These are phyloP conservation scores for Rhizopogon vinicolor DNA, from an alignment of 768 basidiomycete genomes.

Conservation along the genomic window DNA sequence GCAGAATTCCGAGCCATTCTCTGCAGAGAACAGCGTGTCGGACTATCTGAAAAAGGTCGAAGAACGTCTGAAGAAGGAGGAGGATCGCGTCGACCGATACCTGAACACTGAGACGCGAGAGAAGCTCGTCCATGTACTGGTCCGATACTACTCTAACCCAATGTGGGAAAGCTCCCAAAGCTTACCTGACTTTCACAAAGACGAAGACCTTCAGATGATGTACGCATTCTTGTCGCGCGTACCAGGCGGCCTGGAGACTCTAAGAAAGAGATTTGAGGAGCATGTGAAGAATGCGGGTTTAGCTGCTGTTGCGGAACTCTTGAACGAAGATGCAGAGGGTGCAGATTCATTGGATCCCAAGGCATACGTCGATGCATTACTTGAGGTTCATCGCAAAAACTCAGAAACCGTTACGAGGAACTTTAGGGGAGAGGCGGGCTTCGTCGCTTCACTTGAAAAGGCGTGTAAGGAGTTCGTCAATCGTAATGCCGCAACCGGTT, in stretches of 20 bases:
- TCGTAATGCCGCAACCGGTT: conserved; percentile 82
- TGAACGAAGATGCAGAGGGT: conserved; percentile 47
- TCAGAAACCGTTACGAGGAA: conserved; percentile 82
- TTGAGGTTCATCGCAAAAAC: conserved; percentile 92
- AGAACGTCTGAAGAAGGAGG: conserved; percentile 88
- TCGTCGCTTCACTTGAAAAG: conserved; percentile 90
- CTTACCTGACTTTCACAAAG: conserved; percentile 88
- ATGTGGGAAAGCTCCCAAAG: conserved; percentile 94
- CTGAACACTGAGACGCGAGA: conserved; percentile 87
- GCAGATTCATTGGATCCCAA: conserved; percentile 80
- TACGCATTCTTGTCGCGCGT: conserved; percentile 87
- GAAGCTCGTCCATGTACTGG: conserved; percentile 77
- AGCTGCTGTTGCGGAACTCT: conserved; percentile 70
- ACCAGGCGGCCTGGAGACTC: conserved; percentile 82
- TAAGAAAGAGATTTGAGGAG: conserved; percentile 89
- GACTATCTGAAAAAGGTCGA: conserved; percentile 97
- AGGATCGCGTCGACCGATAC: conserved; percentile 92
- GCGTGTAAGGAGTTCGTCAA: conserved; percentile 97
- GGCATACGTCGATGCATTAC: conserved; percentile 87
- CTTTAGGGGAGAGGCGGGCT: conserved; percentile 90
- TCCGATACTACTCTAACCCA: conserved; percentile 74
- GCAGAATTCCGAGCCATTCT: conserved; percentile 85
- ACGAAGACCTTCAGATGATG: conserved; percentile 94
- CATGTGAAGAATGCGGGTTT: conserved; percentile 92
- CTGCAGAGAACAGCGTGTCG: conserved; percentile 82